These are phyloP conservation scores for Gossypium gossypioides DNA, from an alignment of 441 rosid genomes.

Conservation along the genomic window DNA sequence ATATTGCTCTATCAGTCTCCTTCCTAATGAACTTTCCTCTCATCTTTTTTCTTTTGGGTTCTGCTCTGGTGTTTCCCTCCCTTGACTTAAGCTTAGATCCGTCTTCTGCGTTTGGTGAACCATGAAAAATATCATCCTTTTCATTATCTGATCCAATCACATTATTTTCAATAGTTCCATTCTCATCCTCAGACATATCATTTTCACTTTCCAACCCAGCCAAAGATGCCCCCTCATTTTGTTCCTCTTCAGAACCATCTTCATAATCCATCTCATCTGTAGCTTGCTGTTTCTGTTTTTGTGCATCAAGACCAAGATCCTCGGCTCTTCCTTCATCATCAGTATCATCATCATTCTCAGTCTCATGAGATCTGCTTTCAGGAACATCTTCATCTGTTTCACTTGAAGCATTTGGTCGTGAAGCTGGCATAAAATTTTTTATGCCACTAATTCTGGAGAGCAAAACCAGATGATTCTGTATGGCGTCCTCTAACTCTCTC, in stretches of 20 bases:
- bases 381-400: conserved; percentile 47
- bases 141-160: conserved; percentile 17
- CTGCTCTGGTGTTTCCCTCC: conserved; percentile 25
- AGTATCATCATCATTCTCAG: conserved; percentile 31
- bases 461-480: conserved; percentile 58
- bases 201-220: conserved; percentile 47
- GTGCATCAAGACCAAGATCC: conserved; percentile 83
- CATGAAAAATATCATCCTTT: conserved; percentile 19
- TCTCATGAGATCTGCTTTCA: conserved; percentile 26
- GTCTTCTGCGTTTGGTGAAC: conserved; percentile 14
- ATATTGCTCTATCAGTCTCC: conserved; percentile 46
- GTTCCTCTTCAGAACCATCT: conserved; percentile 50
- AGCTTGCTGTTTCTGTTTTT: conserved; percentile 47
- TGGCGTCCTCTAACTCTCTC: conserved; percentile 87
- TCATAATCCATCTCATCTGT: conserved; percentile 82
- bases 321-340: conserved; percentile 50
- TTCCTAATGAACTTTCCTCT: conserved; percentile 16
- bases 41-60: conserved; percentile 26
- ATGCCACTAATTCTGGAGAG: conserved; percentile 73
- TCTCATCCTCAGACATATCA: conserved; percentile 41
- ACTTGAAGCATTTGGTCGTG: conserved; percentile 30
- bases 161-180: conserved; percentile 31
- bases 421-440: conserved; percentile 30
- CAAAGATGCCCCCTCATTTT: conserved; percentile 30
- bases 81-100: conserved; percentile 21